These are phyloP conservation scores for Rhodotorula sp. DNA, from an alignment of 1,284 basidiomycete species.

Conservation along the genomic window DNA sequence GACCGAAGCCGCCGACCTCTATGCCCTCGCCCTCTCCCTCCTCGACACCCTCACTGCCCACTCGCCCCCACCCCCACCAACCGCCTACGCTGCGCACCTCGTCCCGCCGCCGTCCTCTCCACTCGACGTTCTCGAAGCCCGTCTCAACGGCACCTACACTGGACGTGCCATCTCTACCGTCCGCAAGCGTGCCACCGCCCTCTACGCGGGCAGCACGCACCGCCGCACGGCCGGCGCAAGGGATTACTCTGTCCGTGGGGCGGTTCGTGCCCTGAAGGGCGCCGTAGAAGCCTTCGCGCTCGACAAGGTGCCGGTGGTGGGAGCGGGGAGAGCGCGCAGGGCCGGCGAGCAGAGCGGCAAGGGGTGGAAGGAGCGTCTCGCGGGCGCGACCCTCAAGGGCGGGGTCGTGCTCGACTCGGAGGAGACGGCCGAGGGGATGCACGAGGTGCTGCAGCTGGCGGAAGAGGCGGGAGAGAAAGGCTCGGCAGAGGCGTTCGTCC, in stretches of 20 bases:
- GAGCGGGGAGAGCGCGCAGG: neutral
- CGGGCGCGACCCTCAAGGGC: neutral
- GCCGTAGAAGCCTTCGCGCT: conserved; percentile 14
- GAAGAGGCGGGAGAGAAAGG: conserved; percentile 75
- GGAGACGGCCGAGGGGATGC: conserved; percentile 29
- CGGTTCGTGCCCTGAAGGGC: conserved; percentile 10
- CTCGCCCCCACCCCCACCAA: conserved; percentile 4
- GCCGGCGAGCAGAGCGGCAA: neutral
- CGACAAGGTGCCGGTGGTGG: neutral
- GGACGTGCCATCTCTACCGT: neutral
- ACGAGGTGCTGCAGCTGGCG: conserved; percentile 44
- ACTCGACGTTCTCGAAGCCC: conserved; percentile 30
- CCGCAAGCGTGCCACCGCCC: neutral
- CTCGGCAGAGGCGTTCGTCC: conserved; percentile 71
- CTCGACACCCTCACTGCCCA: conserved; percentile 22
- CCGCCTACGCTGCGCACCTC: conserved; percentile 19
- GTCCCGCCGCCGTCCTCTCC: conserved; percentile 5
- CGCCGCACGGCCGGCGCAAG: neutral
- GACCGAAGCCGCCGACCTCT: conserved; percentile 9
- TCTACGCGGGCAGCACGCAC: conserved; percentile 6
- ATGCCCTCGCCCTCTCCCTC: conserved; percentile 20
- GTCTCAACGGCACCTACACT: conserved; percentile 1
- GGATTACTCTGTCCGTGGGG: conserved; percentile 23
- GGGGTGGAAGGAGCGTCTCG: conserved; percentile 15
- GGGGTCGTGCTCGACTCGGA: conserved; percentile 14